Evolutionary conservation across 306 rosid species (phyloP).

Genomic region (Bauhinia variegata): DNA sequence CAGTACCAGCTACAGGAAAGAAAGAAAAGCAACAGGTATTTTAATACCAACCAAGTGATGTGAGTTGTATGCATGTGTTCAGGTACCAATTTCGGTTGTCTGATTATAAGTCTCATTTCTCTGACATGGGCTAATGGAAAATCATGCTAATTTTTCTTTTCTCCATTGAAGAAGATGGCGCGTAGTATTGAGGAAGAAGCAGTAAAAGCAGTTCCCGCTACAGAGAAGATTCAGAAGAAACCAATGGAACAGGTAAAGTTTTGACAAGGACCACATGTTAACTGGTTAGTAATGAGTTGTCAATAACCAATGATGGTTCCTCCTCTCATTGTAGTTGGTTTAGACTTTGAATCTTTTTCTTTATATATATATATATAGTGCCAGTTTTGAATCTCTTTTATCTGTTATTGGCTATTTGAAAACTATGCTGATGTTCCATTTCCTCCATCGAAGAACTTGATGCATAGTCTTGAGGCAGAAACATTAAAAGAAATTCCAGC

Average conservation of each 20-base stretch:
- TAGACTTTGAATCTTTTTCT: neutral
- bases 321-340: neutral
- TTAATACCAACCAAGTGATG: neutral
- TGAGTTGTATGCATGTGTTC: neutral
- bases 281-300: no score
- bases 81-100: neutral
- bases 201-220: no score
- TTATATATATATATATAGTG: neutral
- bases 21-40: no score
- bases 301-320: neutral
- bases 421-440: conserved; percentile 7
- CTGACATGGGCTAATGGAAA: no score
- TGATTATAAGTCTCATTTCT: no score
- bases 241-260: neutral
- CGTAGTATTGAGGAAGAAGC: no score
- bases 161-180: no score
- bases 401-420: conserved; percentile 17
- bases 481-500: conserved; percentile 28
- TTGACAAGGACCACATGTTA: neutral
- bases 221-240: no score
- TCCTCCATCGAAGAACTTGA: conserved; percentile 27
- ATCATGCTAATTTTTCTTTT: no score
- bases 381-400: neutral
- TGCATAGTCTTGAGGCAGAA: conserved; percentile 20
- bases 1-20: no score